phyloP scores from a whole-genome alignment of 176 grass and related monocot species.

The Panicum miliaceum region DNA sequence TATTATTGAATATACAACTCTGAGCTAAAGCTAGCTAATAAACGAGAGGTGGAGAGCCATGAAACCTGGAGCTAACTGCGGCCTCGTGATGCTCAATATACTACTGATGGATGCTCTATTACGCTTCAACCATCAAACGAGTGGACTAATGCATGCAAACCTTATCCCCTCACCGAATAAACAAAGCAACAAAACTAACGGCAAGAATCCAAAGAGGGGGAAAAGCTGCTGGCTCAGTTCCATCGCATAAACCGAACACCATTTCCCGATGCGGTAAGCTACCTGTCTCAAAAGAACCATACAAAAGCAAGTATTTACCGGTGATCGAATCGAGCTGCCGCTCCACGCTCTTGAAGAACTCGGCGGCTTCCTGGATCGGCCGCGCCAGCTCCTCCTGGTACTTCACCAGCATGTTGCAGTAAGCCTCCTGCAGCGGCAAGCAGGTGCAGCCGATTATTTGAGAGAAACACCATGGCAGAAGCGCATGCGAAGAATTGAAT shows the following conservation, averaged over 20 bases:
- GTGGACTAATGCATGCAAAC: conserved; percentile 28
- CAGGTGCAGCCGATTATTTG: neutral
- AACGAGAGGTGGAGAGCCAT: conserved; percentile 39
- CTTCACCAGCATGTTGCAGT: conserved; percentile 74
- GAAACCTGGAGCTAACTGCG: conserved; percentile 30
- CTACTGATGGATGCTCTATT: neutral
- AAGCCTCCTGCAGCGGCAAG: conserved; percentile 60
- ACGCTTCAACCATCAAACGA: conserved; percentile 31
- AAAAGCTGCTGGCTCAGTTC: neutral
- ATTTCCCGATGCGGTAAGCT: conserved; percentile 47
- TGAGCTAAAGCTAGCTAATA: neutral
- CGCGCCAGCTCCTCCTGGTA: conserved; percentile 75
- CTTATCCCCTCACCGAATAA: conserved; percentile 29
- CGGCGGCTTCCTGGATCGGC: conserved; percentile 70
- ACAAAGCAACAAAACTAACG: conserved; percentile 27
- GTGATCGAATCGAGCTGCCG: conserved; percentile 74
- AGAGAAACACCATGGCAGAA: neutral
- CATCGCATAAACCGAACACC: conserved; percentile 28
- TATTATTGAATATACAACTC: conserved; percentile 16
- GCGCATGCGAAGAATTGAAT: neutral
- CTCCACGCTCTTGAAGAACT: conserved; percentile 73
- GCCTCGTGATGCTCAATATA: conserved; percentile 38
- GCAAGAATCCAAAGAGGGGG: conserved; percentile 41
- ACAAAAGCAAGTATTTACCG: conserved; percentile 35
- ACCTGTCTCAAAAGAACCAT: conserved; percentile 35